phyloP scores from a whole-genome alignment of 1,284 basidiomycete species.

The Cryptococcus amylolentus region DNA sequence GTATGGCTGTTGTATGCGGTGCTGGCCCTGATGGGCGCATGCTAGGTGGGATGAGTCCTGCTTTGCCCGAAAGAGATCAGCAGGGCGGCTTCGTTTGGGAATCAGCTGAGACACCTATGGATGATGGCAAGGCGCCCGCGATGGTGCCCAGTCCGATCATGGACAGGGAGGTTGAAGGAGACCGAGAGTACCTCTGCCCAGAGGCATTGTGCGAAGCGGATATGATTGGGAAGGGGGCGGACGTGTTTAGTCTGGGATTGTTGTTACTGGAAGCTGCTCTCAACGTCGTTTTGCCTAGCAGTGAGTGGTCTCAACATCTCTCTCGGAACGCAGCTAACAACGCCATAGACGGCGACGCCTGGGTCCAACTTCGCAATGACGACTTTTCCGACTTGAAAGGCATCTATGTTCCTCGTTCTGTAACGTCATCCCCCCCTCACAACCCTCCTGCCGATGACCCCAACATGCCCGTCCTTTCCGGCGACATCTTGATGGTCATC shows the following conservation, averaged over 20 bases:
- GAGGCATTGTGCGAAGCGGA: constrained; percentile 80
- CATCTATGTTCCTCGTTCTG: constrained; percentile 32
- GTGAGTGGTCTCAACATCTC: constrained; percentile 57
- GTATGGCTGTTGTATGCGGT: constrained; percentile 63
- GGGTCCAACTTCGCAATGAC: constrained; percentile 87
- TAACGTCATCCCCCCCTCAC: constrained; percentile 1
- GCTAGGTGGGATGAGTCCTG: constrained; percentile 23
- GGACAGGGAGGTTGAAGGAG: constrained; percentile 69
- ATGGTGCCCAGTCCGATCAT: constrained; percentile 28
- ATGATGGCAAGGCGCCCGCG: background rate
- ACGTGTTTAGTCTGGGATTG: constrained; percentile 93
- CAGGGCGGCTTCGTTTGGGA: constrained; percentile 37
- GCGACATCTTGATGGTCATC: constrained; percentile 64
- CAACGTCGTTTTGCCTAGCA: constrained; percentile 92
- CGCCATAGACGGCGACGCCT: constrained; percentile 60
- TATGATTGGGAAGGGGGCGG: constrained; percentile 69
- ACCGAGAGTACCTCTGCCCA: constrained; percentile 92
- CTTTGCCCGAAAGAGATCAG: constrained; percentile 56
- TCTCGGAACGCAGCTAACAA: background rate
- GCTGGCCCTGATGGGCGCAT: constrained; percentile 42
- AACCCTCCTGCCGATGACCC: constrained; percentile 4
- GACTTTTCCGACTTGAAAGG: constrained; percentile 83
- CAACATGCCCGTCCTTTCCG: constrained; percentile 53
- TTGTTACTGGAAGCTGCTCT: constrained; percentile 88
- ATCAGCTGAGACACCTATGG: constrained; percentile 20